Evolutionary conservation across 495 filamentous ascomycete genomes (phyloP).

Genomic region (Aspergillus steynii): DNA sequence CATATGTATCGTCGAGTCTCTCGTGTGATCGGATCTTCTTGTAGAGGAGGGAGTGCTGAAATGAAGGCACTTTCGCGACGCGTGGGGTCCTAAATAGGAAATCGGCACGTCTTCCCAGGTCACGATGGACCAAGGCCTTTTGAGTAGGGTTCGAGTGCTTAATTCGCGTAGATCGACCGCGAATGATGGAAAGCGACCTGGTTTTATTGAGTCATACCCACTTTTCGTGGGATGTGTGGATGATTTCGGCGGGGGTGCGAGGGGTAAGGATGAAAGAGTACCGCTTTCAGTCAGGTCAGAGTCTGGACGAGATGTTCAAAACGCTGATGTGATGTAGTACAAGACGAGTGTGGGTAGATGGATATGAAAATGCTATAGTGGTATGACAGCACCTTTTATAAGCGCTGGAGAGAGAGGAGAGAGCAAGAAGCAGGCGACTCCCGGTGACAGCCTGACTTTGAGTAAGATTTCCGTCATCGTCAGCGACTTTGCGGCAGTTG

Average conservation of each 20-base stretch:
- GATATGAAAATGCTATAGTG: background rate
- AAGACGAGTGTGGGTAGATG: background rate
- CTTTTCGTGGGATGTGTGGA: slow-evolving; percentile 21
- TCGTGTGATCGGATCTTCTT: slow-evolving; percentile 1
- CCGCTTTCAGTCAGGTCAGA: slow-evolving; percentile 1
- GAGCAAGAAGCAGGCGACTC: slow-evolving; percentile 9
- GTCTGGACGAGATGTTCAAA: slow-evolving; percentile 5
- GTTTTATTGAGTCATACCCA: slow-evolving; percentile 18
- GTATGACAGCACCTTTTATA: slow-evolving; percentile 9
- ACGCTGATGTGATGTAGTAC: slow-evolving; percentile 1
- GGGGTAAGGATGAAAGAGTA: slow-evolving; percentile 14
- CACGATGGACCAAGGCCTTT: background rate
- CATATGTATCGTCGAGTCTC: slow-evolving; percentile 22
- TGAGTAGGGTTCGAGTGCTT: background rate
- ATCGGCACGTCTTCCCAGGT: background rate
- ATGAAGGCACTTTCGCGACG: slow-evolving; percentile 13
- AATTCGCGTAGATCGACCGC: slow-evolving; percentile 1
- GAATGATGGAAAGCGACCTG: slow-evolving; percentile 10
- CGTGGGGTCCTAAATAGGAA: slow-evolving; percentile 12
- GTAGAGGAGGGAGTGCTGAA: background rate
- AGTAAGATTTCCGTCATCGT: slow-evolving; percentile 27
- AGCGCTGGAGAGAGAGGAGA: slow-evolving; percentile 19
- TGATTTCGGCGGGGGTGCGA: slow-evolving; percentile 17
- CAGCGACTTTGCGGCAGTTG: background rate
- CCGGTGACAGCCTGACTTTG: slow-evolving; percentile 10